Base-by-base conservation (phyloP, 371 early-diverging fungal genomes). In the Coemansia sp. region DNA sequence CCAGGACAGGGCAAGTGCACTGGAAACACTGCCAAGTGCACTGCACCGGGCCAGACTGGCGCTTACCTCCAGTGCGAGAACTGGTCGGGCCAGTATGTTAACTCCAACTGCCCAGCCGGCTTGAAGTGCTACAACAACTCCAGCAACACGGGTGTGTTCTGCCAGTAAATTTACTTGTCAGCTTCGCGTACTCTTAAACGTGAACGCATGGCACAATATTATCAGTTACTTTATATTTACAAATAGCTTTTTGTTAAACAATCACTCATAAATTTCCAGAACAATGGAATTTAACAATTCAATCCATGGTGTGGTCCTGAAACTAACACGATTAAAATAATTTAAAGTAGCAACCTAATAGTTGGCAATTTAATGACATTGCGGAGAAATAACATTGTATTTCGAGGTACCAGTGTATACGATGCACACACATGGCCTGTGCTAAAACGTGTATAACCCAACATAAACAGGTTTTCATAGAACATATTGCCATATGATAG, bases 71-170 rank as follows among this genome's bases (percentile, higher is more conserved):
- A 78, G 70, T 78, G 78, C 61, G 58, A 78, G 63, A 69, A 73
- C 67, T 78, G 78, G 78, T 74, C 75, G 1, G 70, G 70, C 64
- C 73, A 70, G 67, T 78, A 78, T 13, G 70, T 69, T 36, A 55
- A 60, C 5, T 74, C 70, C 23, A 32, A 15, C 29, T 78, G 78
- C 75, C 78, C 78, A 11, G 13, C 51, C 29, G 67, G 65, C 32
- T 70, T 78, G 66, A 78, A 78, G 67, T 78, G 78, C 78, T 78
- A 73, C 78, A 78, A 66, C 75, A 70, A 66, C 29, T 67, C 55
- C 23, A 29, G 29, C 54, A 56, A 56, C 70, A 69, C 66, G 7
- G 70, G 70, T 11, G 78, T 78, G 12, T 70, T 46, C 58, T 78
- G 78, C 70, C 44, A 63, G 32, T 78, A 73, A 66, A 29, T 39